Evolutionary conservation across 2,329 filamentous ascomycete species (phyloP), one percentile per base, ranked within the genome.

Genomic region (Alternaria panax): DNA sequence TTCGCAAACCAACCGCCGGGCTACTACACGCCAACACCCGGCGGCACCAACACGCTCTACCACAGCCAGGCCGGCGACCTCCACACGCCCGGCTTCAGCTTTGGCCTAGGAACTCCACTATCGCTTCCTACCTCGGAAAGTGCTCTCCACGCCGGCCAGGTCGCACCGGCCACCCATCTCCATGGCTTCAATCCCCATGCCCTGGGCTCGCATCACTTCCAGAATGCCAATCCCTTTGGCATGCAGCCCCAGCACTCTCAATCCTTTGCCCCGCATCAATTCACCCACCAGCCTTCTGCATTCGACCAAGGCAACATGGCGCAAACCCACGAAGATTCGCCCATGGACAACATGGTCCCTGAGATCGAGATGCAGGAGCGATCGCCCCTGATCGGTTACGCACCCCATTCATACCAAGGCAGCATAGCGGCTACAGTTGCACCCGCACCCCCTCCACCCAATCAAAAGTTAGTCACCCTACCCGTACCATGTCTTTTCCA

Each of bases 11-110:
- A 93, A 65, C 87, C 90, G 45, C 87, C 91, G 16, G 91, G 90
- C 14, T 95, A 95, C 79, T 97, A 96, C 79, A 93, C 92, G 7
- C 92, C 93, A 2, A 96, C 92, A 1, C 91, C 92, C 2, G 92
- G 91, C 64, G 91, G 90, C 45, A 90, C 88, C 64, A 92, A 90
- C 73, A 90, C 91, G 18, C 80, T 94, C 65, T 96, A 93, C 74
- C 92, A 96, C 75, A 87, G 86, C 51, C 92, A 93, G 77, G 91
- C 92, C 36, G 91, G 92, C 51, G 93, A 97, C 78, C 83, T 97
- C 56, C 92, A 96, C 77, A 96, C 93, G 2, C 92, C 93, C 4
- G 88, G 86, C 30, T 83, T 93, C 70, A 86, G 86, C 40, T 83
- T 94, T 63, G 88, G 89, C 42, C 86, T 95, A 81, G 88, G 88